Percentiles rank a stretch among this genome's conserved stretches.
Conservation (phyloP, 2,329 filamentous ascomycete species). For the Myriangium duriaei region DNA sequence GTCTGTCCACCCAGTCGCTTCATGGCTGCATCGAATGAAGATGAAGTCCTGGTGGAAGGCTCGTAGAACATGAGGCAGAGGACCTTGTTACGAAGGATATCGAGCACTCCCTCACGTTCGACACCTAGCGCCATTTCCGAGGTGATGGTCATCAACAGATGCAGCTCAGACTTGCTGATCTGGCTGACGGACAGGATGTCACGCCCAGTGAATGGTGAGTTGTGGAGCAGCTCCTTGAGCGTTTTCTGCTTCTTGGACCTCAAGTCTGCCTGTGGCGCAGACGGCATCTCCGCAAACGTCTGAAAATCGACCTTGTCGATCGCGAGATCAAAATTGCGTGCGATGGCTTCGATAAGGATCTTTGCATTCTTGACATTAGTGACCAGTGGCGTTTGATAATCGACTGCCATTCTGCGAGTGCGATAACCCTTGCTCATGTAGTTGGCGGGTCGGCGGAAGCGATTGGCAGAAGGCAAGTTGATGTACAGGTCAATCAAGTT, state of each 20-base stretch:
- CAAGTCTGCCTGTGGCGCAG: conserved; percentile 17
- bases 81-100: conserved; percentile 73
- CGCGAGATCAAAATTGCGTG: conserved; percentile 74
- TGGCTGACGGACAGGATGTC: conserved; percentile 88
- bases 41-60: conserved; percentile 87
- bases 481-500: conserved; percentile 98
- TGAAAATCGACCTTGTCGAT: conserved; percentile 80
- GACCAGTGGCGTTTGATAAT: conserved; percentile 91
- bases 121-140: conserved; percentile 96
- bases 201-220: conserved; percentile 76
- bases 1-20: conserved; percentile 88
- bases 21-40: conserved; percentile 96
- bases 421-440: conserved; percentile 98
- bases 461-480: conserved; percentile 97
- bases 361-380: conserved; percentile 99
- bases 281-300: conserved; percentile 48
- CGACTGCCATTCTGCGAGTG: conserved; percentile 93
- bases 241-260: conserved; percentile 38
- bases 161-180: conserved; percentile 76
- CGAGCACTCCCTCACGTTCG: conserved; percentile 78
- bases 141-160: conserved; percentile 88
- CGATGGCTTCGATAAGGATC: conserved; percentile 87
- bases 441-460: conserved; percentile 89
- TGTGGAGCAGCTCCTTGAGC: conserved; percentile 60
- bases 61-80: conserved; percentile 95